Percentiles rank a stretch among this genome's conserved stretches.
Evolutionary conservation across 1,139 yeast species (phyloP).

Genomic region (Yamadazyma membranifaciens): DNA sequence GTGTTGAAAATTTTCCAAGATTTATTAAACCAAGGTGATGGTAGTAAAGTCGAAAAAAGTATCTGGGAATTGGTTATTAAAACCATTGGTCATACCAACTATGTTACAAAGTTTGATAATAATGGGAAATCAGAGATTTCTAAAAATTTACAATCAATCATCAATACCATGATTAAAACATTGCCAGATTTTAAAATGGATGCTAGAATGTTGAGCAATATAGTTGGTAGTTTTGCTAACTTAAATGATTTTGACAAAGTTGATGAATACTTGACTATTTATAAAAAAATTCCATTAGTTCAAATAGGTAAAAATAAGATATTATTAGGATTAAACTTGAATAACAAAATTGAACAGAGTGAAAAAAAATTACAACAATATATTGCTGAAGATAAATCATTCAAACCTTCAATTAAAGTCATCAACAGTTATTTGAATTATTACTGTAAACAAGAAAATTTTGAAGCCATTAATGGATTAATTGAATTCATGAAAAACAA

Average conservation of each 20-base stretch:
- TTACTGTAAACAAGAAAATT: constrained; percentile 31
- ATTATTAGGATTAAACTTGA: constrained; percentile 33
- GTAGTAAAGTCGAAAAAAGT: constrained; percentile 10
- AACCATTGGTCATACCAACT: constrained; percentile 37
- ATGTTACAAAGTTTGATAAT: constrained; percentile 12
- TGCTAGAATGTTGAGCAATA: constrained; percentile 29
- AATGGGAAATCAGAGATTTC: constrained; percentile 18
- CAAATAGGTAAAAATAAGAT: constrained; percentile 35
- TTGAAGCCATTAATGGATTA: constrained; percentile 39
- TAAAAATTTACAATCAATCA: constrained; percentile 26
- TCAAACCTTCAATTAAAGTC: constrained; percentile 31
- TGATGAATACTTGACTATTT: constrained; percentile 24
- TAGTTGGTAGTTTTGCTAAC: constrained; percentile 38
- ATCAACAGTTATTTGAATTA: constrained; percentile 38
- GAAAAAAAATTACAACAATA: constrained; percentile 32
- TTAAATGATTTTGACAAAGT: constrained; percentile 34
- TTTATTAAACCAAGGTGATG: constrained; percentile 15
- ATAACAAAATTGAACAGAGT: constrained; percentile 31
- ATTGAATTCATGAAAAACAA: constrained; percentile 35
- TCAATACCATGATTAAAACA: constrained; percentile 25
- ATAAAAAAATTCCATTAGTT: constrained; percentile 25
- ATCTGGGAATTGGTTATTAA: constrained; percentile 40
- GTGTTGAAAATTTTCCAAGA: constrained; percentile 36
- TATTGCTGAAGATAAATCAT: constrained; percentile 24
- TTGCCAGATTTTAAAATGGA: constrained; percentile 23